Evolutionary conservation across 768 basidiomycete genomes (phyloP), one percentile per base, ranked within the genome.

Genomic region (Rubroboletus pulcherrimus): DNA sequence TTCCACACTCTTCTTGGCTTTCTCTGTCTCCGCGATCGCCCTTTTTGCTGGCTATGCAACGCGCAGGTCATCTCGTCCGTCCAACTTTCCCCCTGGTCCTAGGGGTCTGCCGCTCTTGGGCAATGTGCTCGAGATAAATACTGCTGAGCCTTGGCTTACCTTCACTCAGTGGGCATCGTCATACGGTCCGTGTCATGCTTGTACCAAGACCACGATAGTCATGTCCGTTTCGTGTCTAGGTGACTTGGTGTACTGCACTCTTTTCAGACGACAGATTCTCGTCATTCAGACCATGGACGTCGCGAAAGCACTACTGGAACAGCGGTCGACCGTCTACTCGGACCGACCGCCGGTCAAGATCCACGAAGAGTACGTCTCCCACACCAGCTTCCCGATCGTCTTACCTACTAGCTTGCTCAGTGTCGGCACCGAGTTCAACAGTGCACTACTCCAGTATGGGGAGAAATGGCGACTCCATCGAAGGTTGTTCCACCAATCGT

Each of bases 291-390:
- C 66, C 35, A 48, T 54, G 35, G 60, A 67, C 48, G 52, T 65
- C 11, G 76, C 73, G 5, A 70, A 61, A 43, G 71, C 67, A 41
- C 60, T 77, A 1, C 59, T 78, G 19, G 72, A 77, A 21, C 70
- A 71, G 49, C 72, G 74, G 21, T 68, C 71, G 30, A 60, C 55
- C 10, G 58, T 66, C 49, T 78, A 77, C 51, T 76, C 75, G 11
- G 76, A 72, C 55, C 60, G 77, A 19, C 76, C 75, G 2, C 62
- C 65, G 9, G 62, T 73, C 26, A 68, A 58, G 33, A 60, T 56
- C 26, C 58, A 55, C 5, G 58, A 66, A 52, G 68, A 71, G 69
- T 66, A 46, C 17, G 67, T 24, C 49, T 15, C 14, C n/a, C 26
- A 26, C n/a, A 31, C 3, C 15, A 43, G 19, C 42, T 37, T n/a